Conservation (phyloP, 202 grass and related monocot species). For the Panicum hallii region DNA sequence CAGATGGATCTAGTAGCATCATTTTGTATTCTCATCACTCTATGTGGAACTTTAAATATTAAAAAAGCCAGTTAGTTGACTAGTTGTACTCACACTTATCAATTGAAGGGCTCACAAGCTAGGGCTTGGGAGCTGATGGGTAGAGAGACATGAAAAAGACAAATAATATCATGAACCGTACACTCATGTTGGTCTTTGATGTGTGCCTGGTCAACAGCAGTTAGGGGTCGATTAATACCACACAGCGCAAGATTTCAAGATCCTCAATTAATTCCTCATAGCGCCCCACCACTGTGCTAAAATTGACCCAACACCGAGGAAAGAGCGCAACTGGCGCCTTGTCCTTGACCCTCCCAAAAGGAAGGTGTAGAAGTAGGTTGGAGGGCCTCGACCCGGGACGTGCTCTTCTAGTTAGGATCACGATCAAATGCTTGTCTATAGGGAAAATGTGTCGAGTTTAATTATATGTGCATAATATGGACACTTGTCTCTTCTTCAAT, state of each 20-base stretch:
- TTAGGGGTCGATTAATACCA: background rate
- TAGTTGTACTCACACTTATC: background rate
- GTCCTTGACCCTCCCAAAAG: background rate
- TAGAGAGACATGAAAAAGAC: background rate
- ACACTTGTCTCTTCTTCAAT: background rate
- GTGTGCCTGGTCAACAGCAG: conserved; percentile 19
- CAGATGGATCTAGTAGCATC: background rate
- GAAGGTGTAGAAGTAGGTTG: background rate
- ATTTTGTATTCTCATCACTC: background rate
- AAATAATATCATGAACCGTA: background rate
- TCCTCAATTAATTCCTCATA: conserved; percentile 22
- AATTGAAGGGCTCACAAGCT: background rate
- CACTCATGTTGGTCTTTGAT: background rate
- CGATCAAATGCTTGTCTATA: background rate
- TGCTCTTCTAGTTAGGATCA: background rate
- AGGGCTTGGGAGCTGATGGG: background rate
- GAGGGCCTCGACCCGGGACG: background rate
- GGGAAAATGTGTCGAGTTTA: background rate
- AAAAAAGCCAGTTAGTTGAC: background rate
- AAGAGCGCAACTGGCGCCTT: background rate
- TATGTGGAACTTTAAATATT: background rate
- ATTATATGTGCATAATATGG: background rate
- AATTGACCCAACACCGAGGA: background rate
- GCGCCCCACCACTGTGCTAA: conserved; percentile 11
- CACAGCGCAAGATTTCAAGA: conserved; percentile 27